A percentile compares a stretch with the other conserved stretches of the same genome.
phyloP scores from a whole-genome alignment of 306 rosid species.

The Crataegus laevigata region DNA sequence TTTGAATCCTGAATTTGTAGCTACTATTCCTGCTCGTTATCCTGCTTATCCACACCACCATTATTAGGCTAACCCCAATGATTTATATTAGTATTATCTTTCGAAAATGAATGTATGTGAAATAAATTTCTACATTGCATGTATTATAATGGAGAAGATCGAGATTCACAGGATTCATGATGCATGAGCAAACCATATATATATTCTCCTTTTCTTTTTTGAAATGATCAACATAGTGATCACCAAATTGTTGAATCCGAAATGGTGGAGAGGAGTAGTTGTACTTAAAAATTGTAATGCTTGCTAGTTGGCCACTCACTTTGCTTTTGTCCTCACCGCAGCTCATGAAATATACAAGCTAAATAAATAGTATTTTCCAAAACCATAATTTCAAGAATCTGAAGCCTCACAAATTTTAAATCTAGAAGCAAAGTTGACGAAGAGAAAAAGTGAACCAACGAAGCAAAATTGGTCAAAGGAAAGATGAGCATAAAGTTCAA shows the following conservation, averaged over 20 bases:
- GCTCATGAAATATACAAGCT: neutral
- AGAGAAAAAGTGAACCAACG: neutral
- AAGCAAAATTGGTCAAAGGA: slow-evolving; percentile 2
- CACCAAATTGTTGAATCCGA: slow-evolving; percentile 15
- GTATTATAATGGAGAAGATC: neutral
- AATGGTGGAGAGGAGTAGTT: too few relatives aligned
- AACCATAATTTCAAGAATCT: neutral
- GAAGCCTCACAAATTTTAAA: neutral
- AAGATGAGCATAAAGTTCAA: slow-evolving; percentile 14
- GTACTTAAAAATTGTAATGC: neutral
- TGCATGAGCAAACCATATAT: neutral
- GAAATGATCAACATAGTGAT: neutral
- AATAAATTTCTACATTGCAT: neutral
- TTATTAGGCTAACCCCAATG: neutral
- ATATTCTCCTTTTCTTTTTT: neutral
- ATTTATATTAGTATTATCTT: neutral
- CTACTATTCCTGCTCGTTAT: too few relatives aligned
- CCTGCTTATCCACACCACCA: too few relatives aligned
- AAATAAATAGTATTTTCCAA: neutral
- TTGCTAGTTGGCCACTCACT: slow-evolving; percentile 25
- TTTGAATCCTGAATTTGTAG: neutral
- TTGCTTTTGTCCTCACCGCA: neutral
- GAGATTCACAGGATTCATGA: neutral
- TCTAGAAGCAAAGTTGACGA: neutral
- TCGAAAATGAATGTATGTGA: neutral